Evolutionary conservation across 305 asterid genomes (phyloP), one percentile per base, ranked within the genome.

Genomic region (Plantago lanceolata): DNA sequence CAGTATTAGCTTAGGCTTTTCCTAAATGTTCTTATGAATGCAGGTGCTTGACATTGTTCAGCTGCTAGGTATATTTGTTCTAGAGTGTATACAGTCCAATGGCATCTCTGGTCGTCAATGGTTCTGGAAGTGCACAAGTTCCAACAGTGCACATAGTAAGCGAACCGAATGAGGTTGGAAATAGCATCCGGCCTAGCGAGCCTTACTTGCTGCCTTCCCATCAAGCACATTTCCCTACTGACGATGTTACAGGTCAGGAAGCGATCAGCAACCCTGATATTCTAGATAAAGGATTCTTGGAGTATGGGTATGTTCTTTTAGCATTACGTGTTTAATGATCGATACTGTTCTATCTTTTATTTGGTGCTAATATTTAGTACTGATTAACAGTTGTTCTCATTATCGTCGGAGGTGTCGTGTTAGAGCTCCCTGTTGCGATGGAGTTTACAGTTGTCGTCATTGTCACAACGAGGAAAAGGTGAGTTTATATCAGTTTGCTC

Each of bases 401-500:
- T 90, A 87, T 69, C 95, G 82, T 12, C 85, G 95, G 59, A 81
- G 96, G 78, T 90, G 97, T 72, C 85, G 78, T 60, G 81, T 90
- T 63, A 78, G 83, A 77, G 87, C 97, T 64, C 97, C 97, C 26
- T 90, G 97, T 61, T 87, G 97, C 82, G 69, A 82, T 68, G 96
- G 85, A 68, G 65, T 87, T 67, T 90, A 84, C 68, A 84, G 78
- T 71, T 90, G 97, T 59, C 89, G 92, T 51, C 96, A 90, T 78
- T 90, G 97, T 72, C 97, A 90, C 79, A 87, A 90, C 17, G 96
- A 90, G 54, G 87, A 84, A 59, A 85, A 87, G 87, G 97, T 85
- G 71, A 66, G 63, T 58, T 60, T 65, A 24, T 53, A 44, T 68
- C 37, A 18, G 57, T 68, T 12, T 59, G 35, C n/a, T 28, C 28